Evolutionary conservation across 441 rosid species (phyloP), one percentile per base, ranked within the genome.

Genomic region (Gossypium gossypioides): DNA sequence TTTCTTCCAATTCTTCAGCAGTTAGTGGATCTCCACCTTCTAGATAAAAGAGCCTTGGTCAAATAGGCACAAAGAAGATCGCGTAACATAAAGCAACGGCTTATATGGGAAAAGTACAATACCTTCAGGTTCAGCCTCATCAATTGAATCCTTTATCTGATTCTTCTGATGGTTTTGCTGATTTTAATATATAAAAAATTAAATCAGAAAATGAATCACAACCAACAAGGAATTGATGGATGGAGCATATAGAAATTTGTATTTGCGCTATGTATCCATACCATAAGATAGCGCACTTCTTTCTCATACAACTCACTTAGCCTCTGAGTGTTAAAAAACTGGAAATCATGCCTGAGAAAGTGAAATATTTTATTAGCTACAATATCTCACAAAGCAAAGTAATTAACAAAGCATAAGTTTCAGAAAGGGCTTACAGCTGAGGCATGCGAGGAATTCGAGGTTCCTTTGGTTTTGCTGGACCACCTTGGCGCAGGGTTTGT

Each of bases 371-470:
- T 29, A 71, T 44, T 60, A 57, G 54, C 15, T 13, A 66, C 25
- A 13, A n/a, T 29, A 51, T 15, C 25, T 62, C 25, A 77, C 54
- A 66, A 65, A 8, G 58, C 52, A 66, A 58, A 59, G 10, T 40
- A 54, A 6, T 16, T 24, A 59, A 21, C n/a, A 52, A 27, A 34
- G 2, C 22, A 32, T 19, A 42, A 37, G 27, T 71, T 70, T 37
- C 19, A 69, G 57, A 66, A 79, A 76, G 72, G 55, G 56, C 92
- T 77, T 77, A 96, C 99, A 96, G 73, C 82, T 90, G 98, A 29
- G 98, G 99, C 99, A 93, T 96, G 77, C 99, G 97, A 65, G 99
- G 99, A 79, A 96, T 93, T 74, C 98, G 88, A 76, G 98, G 99
- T 77, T 96, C 99, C 77, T 87, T 91, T 13, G 99, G 96, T 84